A percentile compares a stretch with the other conserved stretches of the same genome.
Evolutionary conservation across 441 rosid genomes (phyloP).

Genomic region (Breynia disticha): DNA sequence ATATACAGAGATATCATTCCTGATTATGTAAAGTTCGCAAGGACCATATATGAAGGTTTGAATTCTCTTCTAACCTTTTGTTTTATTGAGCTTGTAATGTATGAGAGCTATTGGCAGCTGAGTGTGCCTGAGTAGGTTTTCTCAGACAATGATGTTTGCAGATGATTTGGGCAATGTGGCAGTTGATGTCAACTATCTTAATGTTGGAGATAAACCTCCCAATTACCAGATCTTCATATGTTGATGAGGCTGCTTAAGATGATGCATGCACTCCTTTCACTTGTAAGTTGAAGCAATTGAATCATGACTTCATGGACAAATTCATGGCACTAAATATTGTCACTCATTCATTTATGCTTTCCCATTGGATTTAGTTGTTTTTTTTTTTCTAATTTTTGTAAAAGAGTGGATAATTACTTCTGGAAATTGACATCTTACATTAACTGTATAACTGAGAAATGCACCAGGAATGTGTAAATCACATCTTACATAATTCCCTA

Average conservation of each 20-base stretch:
- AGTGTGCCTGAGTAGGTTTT: no score
- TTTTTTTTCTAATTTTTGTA: no score
- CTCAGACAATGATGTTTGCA: conserved; percentile 13
- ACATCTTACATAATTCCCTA: no score
- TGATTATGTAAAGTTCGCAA: conserved; percentile 46
- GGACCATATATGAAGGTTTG: conserved; percentile 84
- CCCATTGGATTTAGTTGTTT: no score
- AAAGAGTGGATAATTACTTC: no score
- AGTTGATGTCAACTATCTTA: conserved; percentile 79
- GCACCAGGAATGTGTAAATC: no score
- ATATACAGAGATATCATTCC: conserved; percentile 74
- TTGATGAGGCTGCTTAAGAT: conserved; percentile 21
- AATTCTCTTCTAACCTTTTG: conserved; percentile 1
- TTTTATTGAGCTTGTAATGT: not conserved
- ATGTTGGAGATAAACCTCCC: conserved; percentile 42
- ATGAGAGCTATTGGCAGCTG: no score
- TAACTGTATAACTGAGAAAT: no score
- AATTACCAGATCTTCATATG: conserved; percentile 67
- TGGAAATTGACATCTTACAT: no score
- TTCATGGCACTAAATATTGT: not conserved
- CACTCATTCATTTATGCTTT: not conserved
- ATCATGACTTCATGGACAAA: not conserved
- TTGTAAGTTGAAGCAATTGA: not conserved
- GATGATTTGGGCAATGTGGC: conserved; percentile 62
- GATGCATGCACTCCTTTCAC: not conserved